A percentile compares a stretch with the other conserved stretches of the same genome.
These are phyloP conservation scores for Sugiyamaella qingdaonensis DNA, from an alignment of 805 yeast species.

Conservation along the genomic window DNA sequence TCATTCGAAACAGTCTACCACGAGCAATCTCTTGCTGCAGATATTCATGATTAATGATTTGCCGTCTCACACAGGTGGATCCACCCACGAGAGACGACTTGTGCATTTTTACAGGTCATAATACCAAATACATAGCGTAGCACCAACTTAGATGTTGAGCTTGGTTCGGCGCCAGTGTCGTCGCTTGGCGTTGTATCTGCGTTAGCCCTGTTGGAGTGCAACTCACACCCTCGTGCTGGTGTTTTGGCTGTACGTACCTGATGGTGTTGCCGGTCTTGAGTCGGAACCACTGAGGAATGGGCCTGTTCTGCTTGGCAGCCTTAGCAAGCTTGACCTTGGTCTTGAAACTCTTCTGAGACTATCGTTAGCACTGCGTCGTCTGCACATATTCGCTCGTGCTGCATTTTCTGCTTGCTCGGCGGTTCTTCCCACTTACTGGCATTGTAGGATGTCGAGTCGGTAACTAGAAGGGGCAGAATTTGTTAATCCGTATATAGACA, in stretches of 20 bases:
- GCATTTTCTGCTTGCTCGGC: not conserved
- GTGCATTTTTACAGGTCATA: conserved; percentile 5
- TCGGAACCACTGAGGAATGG: conserved; percentile 99
- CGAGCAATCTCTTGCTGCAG: too few relatives aligned
- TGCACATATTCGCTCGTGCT: not conserved
- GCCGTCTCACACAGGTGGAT: too few relatives aligned
- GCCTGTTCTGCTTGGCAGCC: conserved; percentile 99
- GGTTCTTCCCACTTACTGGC: not conserved
- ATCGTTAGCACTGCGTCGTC: not conserved
- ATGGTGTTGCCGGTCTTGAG: conserved; percentile 95
- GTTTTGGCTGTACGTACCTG: conserved; percentile 38
- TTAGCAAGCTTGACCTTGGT: conserved; percentile 98
- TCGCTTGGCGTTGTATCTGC: conserved; percentile 96
- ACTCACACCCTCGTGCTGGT: not conserved
- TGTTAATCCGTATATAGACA: not conserved
- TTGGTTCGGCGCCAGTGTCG: conserved; percentile 99
- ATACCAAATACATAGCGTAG: conserved; percentile 3
- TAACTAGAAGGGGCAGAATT: not conserved
- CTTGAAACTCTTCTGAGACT: conserved; percentile 82
- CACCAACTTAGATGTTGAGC: conserved; percentile 76
- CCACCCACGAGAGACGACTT: not conserved
- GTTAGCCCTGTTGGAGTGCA: conserved; percentile 2
- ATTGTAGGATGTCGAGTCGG: not conserved
- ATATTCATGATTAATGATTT: too few relatives aligned
- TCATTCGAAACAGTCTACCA: too few relatives aligned